phyloP scores from a whole-genome alignment of 495 filamentous ascomycete genomes.

The Niebla homalea region DNA sequence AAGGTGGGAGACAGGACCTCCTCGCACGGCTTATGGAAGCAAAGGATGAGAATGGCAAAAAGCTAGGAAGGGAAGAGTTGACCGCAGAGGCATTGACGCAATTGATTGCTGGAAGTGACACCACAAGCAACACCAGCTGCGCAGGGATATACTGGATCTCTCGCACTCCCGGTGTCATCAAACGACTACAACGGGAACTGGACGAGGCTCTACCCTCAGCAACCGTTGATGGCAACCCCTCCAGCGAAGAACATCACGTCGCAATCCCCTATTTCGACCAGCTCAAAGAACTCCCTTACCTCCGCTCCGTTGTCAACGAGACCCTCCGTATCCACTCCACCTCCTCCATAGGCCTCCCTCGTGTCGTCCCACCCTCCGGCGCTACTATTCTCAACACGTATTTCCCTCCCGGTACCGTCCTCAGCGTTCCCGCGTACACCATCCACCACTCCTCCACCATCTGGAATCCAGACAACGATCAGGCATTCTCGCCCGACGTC shows the following conservation, averaged over 20 bases:
- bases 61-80: conserved; percentile 61
- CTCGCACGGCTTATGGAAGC: conserved; percentile 78
- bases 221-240: conserved; percentile 26
- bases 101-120: conserved; percentile 82
- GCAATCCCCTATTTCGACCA: conserved; percentile 56
- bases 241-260: conserved; percentile 16
- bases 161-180: conserved; percentile 55
- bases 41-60: conserved; percentile 63
- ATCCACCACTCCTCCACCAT: conserved; percentile 72
- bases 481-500: conserved; percentile 40
- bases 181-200: conserved; percentile 57
- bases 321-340: conserved; percentile 84
- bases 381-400: conserved; percentile 43
- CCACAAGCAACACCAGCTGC: conserved; percentile 80
- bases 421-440: conserved; percentile 76
- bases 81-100: conserved; percentile 84
- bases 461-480: conserved; percentile 52
- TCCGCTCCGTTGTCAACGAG: conserved; percentile 72
- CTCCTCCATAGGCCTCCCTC: conserved; percentile 76
- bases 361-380: conserved; percentile 52
- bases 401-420: conserved; percentile 62
- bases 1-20: conserved; percentile 56
- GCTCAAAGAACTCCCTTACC: conserved; percentile 65
- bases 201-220: conserved; percentile 58
- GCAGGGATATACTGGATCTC: conserved; percentile 69